Conservation (phyloP, 2,329 filamentous ascomycete species). For the Penicillium italicum region DNA sequence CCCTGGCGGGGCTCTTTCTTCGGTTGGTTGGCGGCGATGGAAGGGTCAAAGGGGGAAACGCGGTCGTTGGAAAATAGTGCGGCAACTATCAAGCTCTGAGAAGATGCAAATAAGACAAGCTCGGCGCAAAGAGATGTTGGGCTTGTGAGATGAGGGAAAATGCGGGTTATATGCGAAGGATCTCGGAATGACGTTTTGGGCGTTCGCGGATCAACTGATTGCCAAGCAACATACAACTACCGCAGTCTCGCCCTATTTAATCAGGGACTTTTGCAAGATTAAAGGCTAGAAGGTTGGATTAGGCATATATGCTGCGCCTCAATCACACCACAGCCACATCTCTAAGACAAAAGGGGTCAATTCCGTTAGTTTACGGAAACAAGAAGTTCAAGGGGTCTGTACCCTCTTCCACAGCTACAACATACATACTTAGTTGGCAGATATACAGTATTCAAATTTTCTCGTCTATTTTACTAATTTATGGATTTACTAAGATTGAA, state of each 20-base stretch:
- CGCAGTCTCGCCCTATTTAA: background rate
- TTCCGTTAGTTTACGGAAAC: background rate
- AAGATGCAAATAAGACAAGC: background rate
- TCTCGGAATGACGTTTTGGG: constrained; percentile 22
- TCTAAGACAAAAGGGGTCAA: background rate
- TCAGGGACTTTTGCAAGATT: background rate
- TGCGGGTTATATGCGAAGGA: constrained; percentile 17
- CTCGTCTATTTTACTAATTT: background rate
- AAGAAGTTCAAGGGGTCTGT: background rate
- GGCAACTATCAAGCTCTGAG: background rate
- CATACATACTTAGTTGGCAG: background rate
- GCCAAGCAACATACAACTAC: constrained; percentile 3
- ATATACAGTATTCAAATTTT: background rate
- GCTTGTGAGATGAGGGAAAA: constrained; percentile 6
- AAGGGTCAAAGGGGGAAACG: background rate
- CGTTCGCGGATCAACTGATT: constrained; percentile 15
- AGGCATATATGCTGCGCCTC: constrained; percentile 13
- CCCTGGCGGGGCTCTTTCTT: constrained; percentile 7
- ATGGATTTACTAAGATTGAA: background rate
- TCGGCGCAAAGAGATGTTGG: background rate
- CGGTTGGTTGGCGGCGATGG: background rate
- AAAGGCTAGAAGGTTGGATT: background rate
- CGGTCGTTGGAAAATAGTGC: background rate
- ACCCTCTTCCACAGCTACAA: background rate
- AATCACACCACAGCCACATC: constrained; percentile 7